Conservation (phyloP, 2,329 filamentous ascomycete genomes). For the Colletotrichum tanaceti region DNA sequence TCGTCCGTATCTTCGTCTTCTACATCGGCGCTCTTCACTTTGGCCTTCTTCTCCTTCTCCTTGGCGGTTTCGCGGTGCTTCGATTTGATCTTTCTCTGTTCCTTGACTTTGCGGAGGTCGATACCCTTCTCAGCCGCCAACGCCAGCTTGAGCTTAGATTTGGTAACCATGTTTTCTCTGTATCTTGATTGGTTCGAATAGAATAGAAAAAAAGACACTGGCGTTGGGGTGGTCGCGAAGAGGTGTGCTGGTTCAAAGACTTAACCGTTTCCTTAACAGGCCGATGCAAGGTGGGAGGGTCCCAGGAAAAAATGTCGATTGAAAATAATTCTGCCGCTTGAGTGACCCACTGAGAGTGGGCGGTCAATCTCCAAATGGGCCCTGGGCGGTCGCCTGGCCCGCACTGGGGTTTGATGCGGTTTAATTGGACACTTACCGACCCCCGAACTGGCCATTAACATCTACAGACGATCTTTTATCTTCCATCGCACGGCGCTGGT, state of each 20-base stretch:
- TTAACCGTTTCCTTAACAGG: slow-evolving; percentile 14
- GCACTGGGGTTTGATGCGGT: neutral
- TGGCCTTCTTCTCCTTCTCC: slow-evolving; percentile 48
- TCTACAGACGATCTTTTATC: neutral
- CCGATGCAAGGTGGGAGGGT: slow-evolving; percentile 24
- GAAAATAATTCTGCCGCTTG: slow-evolving; percentile 40
- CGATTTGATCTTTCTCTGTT: slow-evolving; percentile 61
- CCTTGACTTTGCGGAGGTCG: slow-evolving; percentile 64
- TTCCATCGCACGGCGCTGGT: neutral
- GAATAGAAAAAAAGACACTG: slow-evolving; percentile 3
- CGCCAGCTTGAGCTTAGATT: slow-evolving; percentile 65
- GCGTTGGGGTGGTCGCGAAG: slow-evolving; percentile 6
- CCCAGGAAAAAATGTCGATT: slow-evolving; percentile 21
- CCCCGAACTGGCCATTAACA: slow-evolving; percentile 3
- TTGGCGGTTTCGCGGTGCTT: slow-evolving; percentile 52
- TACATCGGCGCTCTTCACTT: slow-evolving; percentile 42
- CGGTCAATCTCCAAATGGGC: slow-evolving; percentile 11
- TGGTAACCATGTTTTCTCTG: slow-evolving; percentile 53
- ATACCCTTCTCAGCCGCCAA: slow-evolving; percentile 65
- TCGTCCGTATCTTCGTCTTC: slow-evolving; percentile 49
- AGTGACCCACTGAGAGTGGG: neutral
- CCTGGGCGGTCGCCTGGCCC: neutral
- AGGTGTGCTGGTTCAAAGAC: slow-evolving; percentile 18
- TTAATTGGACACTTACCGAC: slow-evolving; percentile 6
- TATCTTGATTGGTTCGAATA: slow-evolving; percentile 3